Percentiles rank a stretch among this genome's conserved stretches.
Conservation (phyloP, 176 grass and related monocot species). For the Eragrostis curvula region DNA sequence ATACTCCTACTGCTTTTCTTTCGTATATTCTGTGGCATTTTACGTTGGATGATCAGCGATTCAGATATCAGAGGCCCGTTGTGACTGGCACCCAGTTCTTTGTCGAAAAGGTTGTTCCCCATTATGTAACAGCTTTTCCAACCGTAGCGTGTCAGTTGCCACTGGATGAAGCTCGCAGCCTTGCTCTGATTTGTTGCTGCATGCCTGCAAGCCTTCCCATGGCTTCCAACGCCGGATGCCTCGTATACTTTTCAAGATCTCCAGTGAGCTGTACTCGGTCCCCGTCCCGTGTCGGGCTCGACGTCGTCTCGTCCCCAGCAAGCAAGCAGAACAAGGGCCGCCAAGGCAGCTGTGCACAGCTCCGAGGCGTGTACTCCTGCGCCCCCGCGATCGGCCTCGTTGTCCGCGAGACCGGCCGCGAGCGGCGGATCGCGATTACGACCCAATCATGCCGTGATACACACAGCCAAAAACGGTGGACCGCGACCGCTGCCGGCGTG, state of each 20-base stretch:
- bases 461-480: slow-evolving; percentile 32
- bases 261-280: slow-evolving; percentile 4
- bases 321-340: background rate
- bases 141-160: background rate
- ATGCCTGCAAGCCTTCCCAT: slow-evolving; percentile 25
- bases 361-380: slow-evolving; percentile 15
- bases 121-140: background rate
- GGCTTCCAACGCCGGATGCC: slow-evolving; percentile 22
- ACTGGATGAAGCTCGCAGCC: slow-evolving; percentile 1
- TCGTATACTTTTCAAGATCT: background rate
- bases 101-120: background rate
- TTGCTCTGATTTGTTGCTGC: background rate
- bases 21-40: no score
- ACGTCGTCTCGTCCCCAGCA: background rate
- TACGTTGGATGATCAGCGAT: background rate
- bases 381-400: slow-evolving; percentile 37
- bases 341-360: slow-evolving; percentile 39
- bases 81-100: background rate
- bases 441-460: slow-evolving; percentile 37
- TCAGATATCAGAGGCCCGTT: background rate
- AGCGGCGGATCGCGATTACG: background rate
- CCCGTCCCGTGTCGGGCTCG: background rate
- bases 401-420: slow-evolving; percentile 39
- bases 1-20: no score
- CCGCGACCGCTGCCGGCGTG: slow-evolving; percentile 23